phyloP scores from a whole-genome alignment of 1,284 basidiomycete species.

The Fomitiporia mediterranea region DNA sequence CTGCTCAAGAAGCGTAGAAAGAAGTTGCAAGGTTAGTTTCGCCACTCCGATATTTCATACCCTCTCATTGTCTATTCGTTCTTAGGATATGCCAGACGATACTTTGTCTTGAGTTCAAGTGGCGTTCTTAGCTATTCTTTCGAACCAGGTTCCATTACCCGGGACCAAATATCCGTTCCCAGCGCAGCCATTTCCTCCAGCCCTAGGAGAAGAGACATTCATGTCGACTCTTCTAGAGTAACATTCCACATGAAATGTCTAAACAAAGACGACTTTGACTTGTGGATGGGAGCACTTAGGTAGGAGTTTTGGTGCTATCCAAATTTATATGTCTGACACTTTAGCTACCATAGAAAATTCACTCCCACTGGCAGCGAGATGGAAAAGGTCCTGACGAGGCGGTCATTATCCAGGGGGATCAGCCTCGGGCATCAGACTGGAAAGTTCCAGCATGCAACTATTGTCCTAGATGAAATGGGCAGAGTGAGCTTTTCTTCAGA shows the following conservation, averaged over 20 bases:
- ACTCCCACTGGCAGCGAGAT: slow-evolving; percentile 14
- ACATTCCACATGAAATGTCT: slow-evolving; percentile 80
- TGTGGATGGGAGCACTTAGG: slow-evolving; percentile 73
- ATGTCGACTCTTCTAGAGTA: slow-evolving; percentile 69
- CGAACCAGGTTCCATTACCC: slow-evolving; percentile 61
- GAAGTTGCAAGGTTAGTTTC: slow-evolving; percentile 71
- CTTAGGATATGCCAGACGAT: slow-evolving; percentile 78
- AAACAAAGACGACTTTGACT: slow-evolving; percentile 61
- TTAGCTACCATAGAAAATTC: slow-evolving; percentile 13
- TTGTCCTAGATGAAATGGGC: slow-evolving; percentile 18
- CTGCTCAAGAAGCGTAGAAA: slow-evolving; percentile 77
- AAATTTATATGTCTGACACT: neutral
- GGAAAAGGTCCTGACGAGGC: slow-evolving; percentile 7
- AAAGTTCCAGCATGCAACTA: slow-evolving; percentile 11
- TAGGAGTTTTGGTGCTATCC: slow-evolving; percentile 24
- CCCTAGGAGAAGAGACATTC: slow-evolving; percentile 65
- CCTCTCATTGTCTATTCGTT: neutral
- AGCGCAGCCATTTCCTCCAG: slow-evolving; percentile 72
- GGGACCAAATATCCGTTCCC: slow-evolving; percentile 65
- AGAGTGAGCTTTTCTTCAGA: slow-evolving; percentile 1
- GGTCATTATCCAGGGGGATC: slow-evolving; percentile 11
- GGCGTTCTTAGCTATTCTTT: slow-evolving; percentile 75
- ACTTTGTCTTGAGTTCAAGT: slow-evolving; percentile 61
- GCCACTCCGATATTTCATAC: slow-evolving; percentile 6
- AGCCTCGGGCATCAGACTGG: slow-evolving; percentile 8